These are phyloP conservation scores for Colletotrichum sp. DNA, from an alignment of 2,329 filamentous ascomycete genomes.

Conservation along the genomic window DNA sequence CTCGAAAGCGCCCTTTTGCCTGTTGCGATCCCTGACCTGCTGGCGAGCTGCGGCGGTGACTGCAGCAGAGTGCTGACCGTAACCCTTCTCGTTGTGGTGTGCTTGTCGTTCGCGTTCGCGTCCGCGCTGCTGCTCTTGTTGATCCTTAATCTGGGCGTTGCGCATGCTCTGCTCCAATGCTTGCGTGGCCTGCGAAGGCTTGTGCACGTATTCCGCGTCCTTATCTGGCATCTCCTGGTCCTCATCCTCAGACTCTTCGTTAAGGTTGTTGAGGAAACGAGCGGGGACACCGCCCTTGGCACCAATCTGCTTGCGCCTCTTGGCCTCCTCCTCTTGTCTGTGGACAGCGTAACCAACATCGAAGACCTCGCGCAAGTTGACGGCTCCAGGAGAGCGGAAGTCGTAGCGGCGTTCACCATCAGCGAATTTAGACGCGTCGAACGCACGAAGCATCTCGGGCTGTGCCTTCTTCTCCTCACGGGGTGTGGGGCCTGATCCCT, in stretches of 20 bases:
- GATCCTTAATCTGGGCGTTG: slow-evolving; percentile 75
- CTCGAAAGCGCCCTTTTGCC: slow-evolving; percentile 85
- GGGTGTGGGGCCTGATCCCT: slow-evolving; percentile 63
- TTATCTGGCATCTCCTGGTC: slow-evolving; percentile 70
- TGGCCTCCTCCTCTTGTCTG: slow-evolving; percentile 93
- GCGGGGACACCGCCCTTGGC: slow-evolving; percentile 68
- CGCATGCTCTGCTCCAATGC: slow-evolving; percentile 88
- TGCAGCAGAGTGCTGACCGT: slow-evolving; percentile 86
- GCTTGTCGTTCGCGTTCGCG: slow-evolving; percentile 52
- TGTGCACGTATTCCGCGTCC: slow-evolving; percentile 48
- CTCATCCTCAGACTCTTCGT: slow-evolving; percentile 70
- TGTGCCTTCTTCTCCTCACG: slow-evolving; percentile 63
- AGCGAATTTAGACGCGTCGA: slow-evolving; percentile 59
- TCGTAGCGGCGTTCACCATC: slow-evolving; percentile 77
- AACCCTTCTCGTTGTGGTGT: slow-evolving; percentile 63
- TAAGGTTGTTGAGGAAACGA: slow-evolving; percentile 65
- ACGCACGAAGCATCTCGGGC: slow-evolving; percentile 55
- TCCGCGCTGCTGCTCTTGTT: slow-evolving; percentile 53
- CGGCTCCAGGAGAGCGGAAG: slow-evolving; percentile 92
- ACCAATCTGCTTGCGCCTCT: slow-evolving; percentile 84
- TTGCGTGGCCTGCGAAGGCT: slow-evolving; percentile 58
- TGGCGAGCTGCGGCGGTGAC: slow-evolving; percentile 85
- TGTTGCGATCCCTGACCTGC: slow-evolving; percentile 72
- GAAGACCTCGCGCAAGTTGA: slow-evolving; percentile 96
- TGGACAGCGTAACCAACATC: slow-evolving; percentile 99